Percentiles rank a stretch among this genome's conserved stretches.
phyloP scores from a whole-genome alignment of 2,329 filamentous ascomycete genomes.

The Verticillium longisporum region DNA sequence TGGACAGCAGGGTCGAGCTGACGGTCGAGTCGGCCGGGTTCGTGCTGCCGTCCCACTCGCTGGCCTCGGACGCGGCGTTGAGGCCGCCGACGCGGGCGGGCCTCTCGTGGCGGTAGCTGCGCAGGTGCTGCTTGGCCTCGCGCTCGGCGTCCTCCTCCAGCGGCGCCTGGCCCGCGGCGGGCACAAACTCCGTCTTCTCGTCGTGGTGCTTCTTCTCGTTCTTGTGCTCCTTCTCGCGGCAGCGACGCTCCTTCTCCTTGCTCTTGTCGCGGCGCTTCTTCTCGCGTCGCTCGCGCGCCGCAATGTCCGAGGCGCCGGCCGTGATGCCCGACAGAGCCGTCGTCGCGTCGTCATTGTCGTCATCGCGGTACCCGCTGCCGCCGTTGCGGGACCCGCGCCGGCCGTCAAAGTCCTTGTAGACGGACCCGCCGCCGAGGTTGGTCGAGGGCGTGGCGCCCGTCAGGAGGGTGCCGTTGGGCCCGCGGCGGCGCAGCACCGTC shows the following conservation, averaged over 20 bases:
- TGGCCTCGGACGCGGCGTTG: conserved; percentile 75
- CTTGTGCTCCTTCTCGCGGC: conserved; percentile 23
- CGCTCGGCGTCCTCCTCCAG: conserved; percentile 50
- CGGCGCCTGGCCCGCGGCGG: conserved; percentile 34
- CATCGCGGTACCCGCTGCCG: conserved; percentile 20
- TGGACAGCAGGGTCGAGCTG: conserved; percentile 52
- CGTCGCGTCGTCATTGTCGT: conserved; percentile 31
- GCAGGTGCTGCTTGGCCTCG: conserved; percentile 61
- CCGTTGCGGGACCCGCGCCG: conserved; percentile 27
- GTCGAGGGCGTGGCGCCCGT: conserved; percentile 78
- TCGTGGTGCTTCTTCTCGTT: conserved; percentile 33
- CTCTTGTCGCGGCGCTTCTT: conserved; percentile 44
- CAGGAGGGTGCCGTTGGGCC: conserved; percentile 81
- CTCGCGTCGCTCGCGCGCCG: conserved; percentile 48
- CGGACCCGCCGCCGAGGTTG: conserved; percentile 78
- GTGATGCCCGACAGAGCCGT: conserved; percentile 48
- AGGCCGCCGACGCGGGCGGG: conserved; percentile 82
- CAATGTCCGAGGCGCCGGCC: conserved; percentile 48
- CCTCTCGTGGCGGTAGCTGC: conserved; percentile 80
- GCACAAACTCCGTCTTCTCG: conserved; percentile 40
- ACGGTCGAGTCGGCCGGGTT: conserved; percentile 62
- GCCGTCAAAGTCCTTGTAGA: conserved; percentile 60
- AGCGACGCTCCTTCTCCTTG: conserved; percentile 23
- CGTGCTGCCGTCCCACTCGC: conserved; percentile 67
- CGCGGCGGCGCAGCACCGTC: conserved; percentile 81